Evolutionary conservation across 2,329 filamentous ascomycete species (phyloP), one percentile per base, ranked within the genome.

Genomic region (Colletotrichum sp.): DNA sequence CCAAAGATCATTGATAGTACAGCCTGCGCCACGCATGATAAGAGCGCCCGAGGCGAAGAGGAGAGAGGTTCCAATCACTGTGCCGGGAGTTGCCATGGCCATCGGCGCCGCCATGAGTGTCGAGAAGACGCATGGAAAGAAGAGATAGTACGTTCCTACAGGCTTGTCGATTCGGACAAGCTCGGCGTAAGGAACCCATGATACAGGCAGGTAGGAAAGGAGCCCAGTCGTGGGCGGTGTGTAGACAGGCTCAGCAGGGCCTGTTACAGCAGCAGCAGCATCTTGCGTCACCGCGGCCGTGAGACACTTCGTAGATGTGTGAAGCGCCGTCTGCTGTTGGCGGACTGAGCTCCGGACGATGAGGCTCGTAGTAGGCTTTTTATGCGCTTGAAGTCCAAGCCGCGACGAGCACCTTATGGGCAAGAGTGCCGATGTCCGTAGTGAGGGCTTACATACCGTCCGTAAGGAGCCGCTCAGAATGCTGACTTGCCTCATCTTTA

Each of bases 1-100:
- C 94, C 95, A 96, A 67, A 98, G 91, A 83, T 98, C 96, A 83
- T 98, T 98, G 86, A 98, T 95, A 21, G 94, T 94, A 84, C 96
- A 98, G 68, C 95, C 95, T 24, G 95, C 95, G 65, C 96, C 94
- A 77, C 96, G 94, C 94, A 98, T 97, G 79, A 98, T 90, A 60
- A 98, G 83, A 5, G 95, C 94, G 67, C 95, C 95, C 3, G 92
- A 88, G 80, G 94, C 91, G 86, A 98, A 97, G 64, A 97, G 90
- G 3, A 90, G 81, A 2, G 90, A 90, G 0, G 93, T 95, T 65
- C 91, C 89, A 34, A 94, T 79, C 21, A 95, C 92, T 15, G 92
- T 87, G 7, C 87, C 82, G 0, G 94, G 92, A 2, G 91, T 82
- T 4, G 92, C 86, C 79, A 93, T 83, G 3, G 91, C 88, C 80